Percentiles rank a stretch among this genome's conserved stretches.
Conservation (phyloP, 768 basidiomycete genomes). For the Lactarius deliciosus region DNA sequence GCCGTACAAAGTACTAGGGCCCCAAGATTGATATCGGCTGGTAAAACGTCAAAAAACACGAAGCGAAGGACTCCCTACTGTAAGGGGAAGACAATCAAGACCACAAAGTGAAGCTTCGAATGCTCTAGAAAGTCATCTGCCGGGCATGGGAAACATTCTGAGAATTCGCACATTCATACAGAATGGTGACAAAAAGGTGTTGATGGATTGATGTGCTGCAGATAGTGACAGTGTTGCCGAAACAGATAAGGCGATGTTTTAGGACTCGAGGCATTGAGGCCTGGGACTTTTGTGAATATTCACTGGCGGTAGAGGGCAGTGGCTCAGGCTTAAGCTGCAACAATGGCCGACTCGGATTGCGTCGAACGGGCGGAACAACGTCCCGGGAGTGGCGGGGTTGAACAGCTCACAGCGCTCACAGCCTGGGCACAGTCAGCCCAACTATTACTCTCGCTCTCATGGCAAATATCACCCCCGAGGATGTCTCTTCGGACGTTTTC, state of each 20-base stretch:
- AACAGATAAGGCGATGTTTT: neutral
- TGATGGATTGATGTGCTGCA: neutral
- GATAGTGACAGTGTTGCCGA: constrained; percentile 8
- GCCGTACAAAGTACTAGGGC: neutral
- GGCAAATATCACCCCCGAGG: neutral
- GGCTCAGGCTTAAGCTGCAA: neutral
- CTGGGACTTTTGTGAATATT: neutral
- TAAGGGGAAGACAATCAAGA: neutral
- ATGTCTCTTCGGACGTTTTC: neutral
- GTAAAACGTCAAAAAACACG: constrained; percentile 1
- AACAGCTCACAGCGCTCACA: neutral
- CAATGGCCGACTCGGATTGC: neutral
- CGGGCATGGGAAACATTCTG: neutral
- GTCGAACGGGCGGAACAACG: neutral
- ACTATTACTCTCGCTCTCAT: neutral
- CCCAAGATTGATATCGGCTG: neutral
- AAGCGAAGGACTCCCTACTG: neutral
- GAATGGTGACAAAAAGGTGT: too few species aligned
- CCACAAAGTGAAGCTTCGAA: neutral
- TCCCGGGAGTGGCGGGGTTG: neutral
- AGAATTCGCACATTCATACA: constrained; percentile 19
- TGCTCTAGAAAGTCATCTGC: constrained; percentile 4
- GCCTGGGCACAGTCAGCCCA: neutral
- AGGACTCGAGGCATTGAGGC: neutral
- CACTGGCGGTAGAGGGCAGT: neutral